Base-by-base conservation (phyloP, 257 asterid species). In the Salvia splendens region DNA sequence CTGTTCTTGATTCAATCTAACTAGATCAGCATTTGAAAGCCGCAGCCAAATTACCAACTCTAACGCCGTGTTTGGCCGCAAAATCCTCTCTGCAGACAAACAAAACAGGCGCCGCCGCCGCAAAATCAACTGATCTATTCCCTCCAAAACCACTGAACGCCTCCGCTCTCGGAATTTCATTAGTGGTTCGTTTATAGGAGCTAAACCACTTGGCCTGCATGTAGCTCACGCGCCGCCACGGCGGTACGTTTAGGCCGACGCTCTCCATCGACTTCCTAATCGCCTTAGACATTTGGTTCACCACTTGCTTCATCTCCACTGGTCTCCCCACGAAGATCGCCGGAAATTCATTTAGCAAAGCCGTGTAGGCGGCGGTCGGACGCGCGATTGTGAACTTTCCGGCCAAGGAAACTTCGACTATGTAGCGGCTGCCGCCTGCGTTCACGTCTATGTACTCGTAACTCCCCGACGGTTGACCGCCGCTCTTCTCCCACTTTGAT, bases 211-310 rank as follows among this genome's bases (percentile, higher is more conserved):
- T 92, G 10, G 89, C 82, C 46, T 86, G 84, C 88, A 76, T 54
- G 82, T 87, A 89, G 7, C 78, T 65, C 0, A 70, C 64, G 66
- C 94, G 81, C 53, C 97, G 87, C 98, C 98, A 92, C 5, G 98
- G 96, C n/a, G 98, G 91, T 72, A 89, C 74, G 12, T 46, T 71
- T 9, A 92, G 71, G 5, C 72, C 86, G 3, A 53, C 76, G n/a
- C 68, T 73, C 68, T 69, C 81, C 97, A 92, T 70, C 5, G 96
- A 89, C 74, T 76, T 81, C 51, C 76, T 77, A 0, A 87, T 75
- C 0, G 91, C 89, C 8, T 24, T 73, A 71, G 87, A 83, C 98
- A 92, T 92, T 3, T 75, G 24, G 69, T 55, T 86, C 32, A 76
- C 79, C 5, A 92, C 67, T 64, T 86, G 73, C 61, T 83, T 89